phyloP scores from a whole-genome alignment of 2,329 filamentous ascomycete genomes.

The Dothiorella sarmentorum region DNA sequence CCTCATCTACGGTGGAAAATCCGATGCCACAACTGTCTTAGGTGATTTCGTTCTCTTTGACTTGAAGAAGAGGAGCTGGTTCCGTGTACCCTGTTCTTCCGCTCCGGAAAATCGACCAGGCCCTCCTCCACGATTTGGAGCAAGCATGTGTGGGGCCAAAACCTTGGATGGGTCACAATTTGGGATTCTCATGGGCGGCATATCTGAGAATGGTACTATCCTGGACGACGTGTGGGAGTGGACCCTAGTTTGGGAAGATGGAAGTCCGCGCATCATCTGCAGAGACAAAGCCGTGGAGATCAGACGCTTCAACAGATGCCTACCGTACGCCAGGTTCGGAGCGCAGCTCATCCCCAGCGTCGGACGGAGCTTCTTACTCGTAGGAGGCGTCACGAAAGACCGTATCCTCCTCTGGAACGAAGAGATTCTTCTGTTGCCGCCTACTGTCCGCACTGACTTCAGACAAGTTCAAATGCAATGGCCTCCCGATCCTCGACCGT shows the following conservation, averaged over 20 bases:
- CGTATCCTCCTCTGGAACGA: conserved; percentile 45
- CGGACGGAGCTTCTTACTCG: conserved; percentile 41
- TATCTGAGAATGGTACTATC: conserved; percentile 62
- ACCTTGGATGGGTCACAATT: conserved; percentile 31
- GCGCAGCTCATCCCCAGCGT: conserved; percentile 45
- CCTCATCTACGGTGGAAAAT: conserved; percentile 46
- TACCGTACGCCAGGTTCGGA: conserved; percentile 46
- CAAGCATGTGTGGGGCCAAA: conserved; percentile 52
- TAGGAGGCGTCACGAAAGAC: conserved; percentile 51
- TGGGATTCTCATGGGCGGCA: conserved; percentile 71
- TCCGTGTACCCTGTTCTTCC: conserved; percentile 18
- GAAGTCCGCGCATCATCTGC: conserved; percentile 20
- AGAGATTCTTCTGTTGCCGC: conserved; percentile 52
- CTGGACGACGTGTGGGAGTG: conserved; percentile 63
- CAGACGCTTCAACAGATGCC: not conserved
- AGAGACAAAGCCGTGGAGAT: not conserved
- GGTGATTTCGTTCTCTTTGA: conserved; percentile 45
- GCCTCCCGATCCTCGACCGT: conserved; percentile 50
- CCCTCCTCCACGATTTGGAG: conserved; percentile 55
- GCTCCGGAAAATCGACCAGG: conserved; percentile 16
- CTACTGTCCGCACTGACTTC: not conserved
- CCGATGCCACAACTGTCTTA: conserved; percentile 22
- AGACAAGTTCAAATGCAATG: conserved; percentile 16
- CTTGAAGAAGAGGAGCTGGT: conserved; percentile 49
- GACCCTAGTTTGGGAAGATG: conserved; percentile 42